These are phyloP conservation scores for Clarireedia monteithiana DNA, from an alignment of 2,329 filamentous ascomycete species.

Conservation along the genomic window DNA sequence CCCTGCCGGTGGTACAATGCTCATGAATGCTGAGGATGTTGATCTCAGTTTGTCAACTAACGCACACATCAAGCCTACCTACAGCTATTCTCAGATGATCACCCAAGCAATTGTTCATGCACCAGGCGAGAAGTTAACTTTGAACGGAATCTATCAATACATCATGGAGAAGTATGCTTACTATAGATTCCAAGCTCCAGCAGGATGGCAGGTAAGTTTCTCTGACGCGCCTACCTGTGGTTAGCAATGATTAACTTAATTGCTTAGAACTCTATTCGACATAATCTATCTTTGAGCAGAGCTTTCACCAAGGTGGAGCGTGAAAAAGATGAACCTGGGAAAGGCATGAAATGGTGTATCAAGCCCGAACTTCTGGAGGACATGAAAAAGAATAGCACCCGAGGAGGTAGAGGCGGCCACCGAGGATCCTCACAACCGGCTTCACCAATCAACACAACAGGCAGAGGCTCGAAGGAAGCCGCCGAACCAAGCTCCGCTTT, in stretches of 20 bases:
- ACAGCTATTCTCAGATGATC: constrained; percentile 95
- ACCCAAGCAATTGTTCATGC: constrained; percentile 90
- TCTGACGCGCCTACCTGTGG: not conserved
- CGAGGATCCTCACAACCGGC: constrained; percentile 63
- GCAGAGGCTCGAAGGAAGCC: constrained; percentile 48
- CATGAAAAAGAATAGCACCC: constrained; percentile 54
- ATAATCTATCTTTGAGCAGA: constrained; percentile 93
- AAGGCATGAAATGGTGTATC: constrained; percentile 99
- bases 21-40: constrained; percentile 47
- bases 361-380: constrained; percentile 77
- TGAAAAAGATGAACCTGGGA: constrained; percentile 89
- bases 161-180: constrained; percentile 90
- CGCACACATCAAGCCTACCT: constrained; percentile 88
- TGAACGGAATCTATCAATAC: constrained; percentile 89
- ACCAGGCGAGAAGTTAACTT: constrained; percentile 77
- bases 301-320: constrained; percentile 89
- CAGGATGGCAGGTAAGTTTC: constrained; percentile 78
- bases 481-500: constrained; percentile 42
- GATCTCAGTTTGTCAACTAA: constrained; percentile 78
- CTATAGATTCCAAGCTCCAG: constrained; percentile 67
- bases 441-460: constrained; percentile 54
- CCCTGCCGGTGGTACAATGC: constrained; percentile 32
- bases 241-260: too few relatives aligned
- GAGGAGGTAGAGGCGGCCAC: constrained; percentile 54
- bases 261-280: constrained; percentile 80